These are phyloP conservation scores for Eruca vesicaria DNA, from an alignment of 441 rosid genomes.

Conservation along the genomic window DNA sequence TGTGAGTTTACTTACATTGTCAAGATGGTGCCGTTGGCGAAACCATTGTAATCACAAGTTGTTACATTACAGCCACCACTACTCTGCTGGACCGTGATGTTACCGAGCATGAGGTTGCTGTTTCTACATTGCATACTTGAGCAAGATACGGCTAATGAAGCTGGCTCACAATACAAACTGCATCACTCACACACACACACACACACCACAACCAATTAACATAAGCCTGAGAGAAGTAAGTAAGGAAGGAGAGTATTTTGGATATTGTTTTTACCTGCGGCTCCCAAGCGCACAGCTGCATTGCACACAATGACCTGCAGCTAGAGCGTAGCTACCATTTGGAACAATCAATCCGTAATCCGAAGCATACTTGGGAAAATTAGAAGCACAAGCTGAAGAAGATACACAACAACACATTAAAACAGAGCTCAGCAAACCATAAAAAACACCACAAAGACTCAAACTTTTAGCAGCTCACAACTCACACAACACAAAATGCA, in stretches of 20 bases:
- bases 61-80: conserved; percentile 86
- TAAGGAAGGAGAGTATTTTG: background rate
- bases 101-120: conserved; percentile 90
- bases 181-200: background rate
- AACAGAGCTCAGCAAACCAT: too few species aligned
- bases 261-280: conserved; percentile 55
- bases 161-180: conserved; percentile 96
- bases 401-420: background rate
- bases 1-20: conserved; percentile 50
- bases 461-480: too few species aligned
- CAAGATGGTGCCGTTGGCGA: conserved; percentile 67
- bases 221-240: background rate
- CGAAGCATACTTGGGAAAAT: conserved; percentile 66
- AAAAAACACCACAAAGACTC: too few species aligned
- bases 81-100: conserved; percentile 67
- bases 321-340: conserved; percentile 82
- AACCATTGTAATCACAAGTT: conserved; percentile 75
- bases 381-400: conserved; percentile 81
- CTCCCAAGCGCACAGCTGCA: conserved; percentile 88
- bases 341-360: conserved; percentile 79
- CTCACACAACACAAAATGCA: too few species aligned
- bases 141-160: conserved; percentile 93
- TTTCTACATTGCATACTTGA: conserved; percentile 93
- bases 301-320: conserved; percentile 92
- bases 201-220: background rate